Evolutionary conservation across 1,284 basidiomycete species (phyloP).

Genomic region (Schizophyllum commune): DNA sequence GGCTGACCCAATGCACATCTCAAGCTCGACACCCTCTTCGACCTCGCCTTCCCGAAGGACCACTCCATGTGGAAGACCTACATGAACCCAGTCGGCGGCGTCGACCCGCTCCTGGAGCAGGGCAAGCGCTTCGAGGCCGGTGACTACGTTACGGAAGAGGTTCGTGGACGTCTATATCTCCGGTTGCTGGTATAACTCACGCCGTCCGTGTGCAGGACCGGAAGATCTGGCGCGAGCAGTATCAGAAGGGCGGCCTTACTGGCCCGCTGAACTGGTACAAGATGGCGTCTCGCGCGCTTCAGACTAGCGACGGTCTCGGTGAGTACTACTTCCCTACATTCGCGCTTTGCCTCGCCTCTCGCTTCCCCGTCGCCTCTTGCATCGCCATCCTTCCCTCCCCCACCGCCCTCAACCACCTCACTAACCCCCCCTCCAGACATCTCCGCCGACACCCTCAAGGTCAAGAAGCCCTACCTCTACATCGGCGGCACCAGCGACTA

Average conservation of each 20-base stretch:
- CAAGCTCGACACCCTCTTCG: slow-evolving; percentile 16
- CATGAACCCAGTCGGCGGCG: slow-evolving; percentile 17
- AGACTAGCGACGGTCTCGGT: neutral
- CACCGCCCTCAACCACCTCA: no score
- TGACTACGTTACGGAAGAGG: slow-evolving; percentile 3
- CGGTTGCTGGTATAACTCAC: neutral
- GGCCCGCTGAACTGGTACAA: slow-evolving; percentile 12
- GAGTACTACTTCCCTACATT: neutral
- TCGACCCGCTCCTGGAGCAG: slow-evolving; percentile 5
- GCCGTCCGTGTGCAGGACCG: slow-evolving; percentile 1
- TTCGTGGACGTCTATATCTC: neutral
- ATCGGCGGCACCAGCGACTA: slow-evolving; percentile 8
- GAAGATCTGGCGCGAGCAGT: slow-evolving; percentile 2
- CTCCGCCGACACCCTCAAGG: slow-evolving; percentile 1
- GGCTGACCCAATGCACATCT: neutral
- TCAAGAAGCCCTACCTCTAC: slow-evolving; percentile 15
- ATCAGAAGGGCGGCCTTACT: slow-evolving; percentile 5
- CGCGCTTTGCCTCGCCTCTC: no score
- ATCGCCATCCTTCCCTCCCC: no score
- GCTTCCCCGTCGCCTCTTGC: no score
- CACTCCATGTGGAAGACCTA: slow-evolving; percentile 18
- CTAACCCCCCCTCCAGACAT: slow-evolving; percentile 4
- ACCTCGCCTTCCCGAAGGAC: slow-evolving; percentile 21
- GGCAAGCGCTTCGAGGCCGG: neutral
- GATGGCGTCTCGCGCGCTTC: neutral